Evolutionary conservation across 768 basidiomycete genomes (phyloP), one percentile per base, ranked within the genome.

Genomic region (Vararia minispora): DNA sequence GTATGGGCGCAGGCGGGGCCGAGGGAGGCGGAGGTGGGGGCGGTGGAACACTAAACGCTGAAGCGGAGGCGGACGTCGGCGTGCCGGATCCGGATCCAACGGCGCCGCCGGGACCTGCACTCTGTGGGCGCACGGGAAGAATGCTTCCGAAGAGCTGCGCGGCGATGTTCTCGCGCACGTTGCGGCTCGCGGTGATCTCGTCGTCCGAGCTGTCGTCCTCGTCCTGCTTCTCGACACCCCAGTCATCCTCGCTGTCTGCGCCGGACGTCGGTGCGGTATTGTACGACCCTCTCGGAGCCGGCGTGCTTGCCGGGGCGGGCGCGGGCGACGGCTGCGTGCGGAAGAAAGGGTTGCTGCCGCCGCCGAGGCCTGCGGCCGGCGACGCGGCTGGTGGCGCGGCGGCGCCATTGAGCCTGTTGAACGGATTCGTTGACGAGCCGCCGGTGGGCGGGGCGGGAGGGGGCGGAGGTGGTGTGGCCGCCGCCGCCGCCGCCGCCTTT

Each of bases 151-250:
- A 97, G 30, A 97, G 53, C 40, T 77, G 68, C 45, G 74, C 69
- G 6, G 92, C 92, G 27, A 98, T 74, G 39, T 76, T 74, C 41
- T 71, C 70, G 12, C 85, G 69, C 13, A 66, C 72, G 35, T 63
- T 67, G 30, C 91, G 67, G 3, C 72, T 76, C 11, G 67, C 68
- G n/a, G 68, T 65, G 33, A 81, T 62, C 42, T 90, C 89, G 55
- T 90, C 89, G 39, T 89, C 87, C 37, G 76, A 80, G 45, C 74
- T 79, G 48, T 81, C 78, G 5, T 73, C 71, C 4, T 72, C 71
- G 6, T 69, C 71, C 29, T 74, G 76, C 56, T 91, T 88, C 51
- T 74, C 64, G 34, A 87, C 76, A 39, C 81, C 88, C 88, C 89
- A 92, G 35, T 89, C 87, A 13, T 85, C 83, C 2, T 84, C 80